These are phyloP conservation scores for Pythium oligandrum DNA, from an alignment of 352 stramenopile species.

Conservation along the genomic window DNA sequence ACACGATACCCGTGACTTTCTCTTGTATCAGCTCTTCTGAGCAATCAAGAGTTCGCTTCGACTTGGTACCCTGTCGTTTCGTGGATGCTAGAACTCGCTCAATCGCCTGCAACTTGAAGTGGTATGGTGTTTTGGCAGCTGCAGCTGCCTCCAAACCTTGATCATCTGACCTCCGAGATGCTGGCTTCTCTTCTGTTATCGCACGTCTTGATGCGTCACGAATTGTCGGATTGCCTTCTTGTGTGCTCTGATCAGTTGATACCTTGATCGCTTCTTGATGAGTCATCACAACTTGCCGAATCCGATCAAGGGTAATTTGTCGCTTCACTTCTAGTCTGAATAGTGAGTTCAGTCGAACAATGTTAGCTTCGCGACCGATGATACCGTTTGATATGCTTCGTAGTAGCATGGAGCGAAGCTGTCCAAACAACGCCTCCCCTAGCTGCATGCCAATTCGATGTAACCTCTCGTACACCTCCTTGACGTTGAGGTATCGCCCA, in stretches of 20 bases:
- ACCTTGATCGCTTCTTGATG: slow-evolving; percentile 10
- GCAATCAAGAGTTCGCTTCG: slow-evolving; percentile 18
- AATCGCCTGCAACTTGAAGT: slow-evolving; percentile 57
- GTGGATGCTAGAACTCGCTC: slow-evolving; percentile 27
- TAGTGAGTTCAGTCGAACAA: slow-evolving; percentile 44
- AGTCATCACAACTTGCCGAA: slow-evolving; percentile 31
- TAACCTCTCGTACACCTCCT: slow-evolving; percentile 32
- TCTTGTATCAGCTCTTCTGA: slow-evolving; percentile 41
- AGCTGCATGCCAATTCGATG: slow-evolving; percentile 26
- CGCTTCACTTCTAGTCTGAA: slow-evolving; percentile 58
- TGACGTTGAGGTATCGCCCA: slow-evolving; percentile 2
- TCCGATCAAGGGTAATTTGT: slow-evolving; percentile 43
- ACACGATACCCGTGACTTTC: slow-evolving; percentile 46
- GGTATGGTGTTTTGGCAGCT: slow-evolving; percentile 21
- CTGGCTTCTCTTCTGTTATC: neutral
- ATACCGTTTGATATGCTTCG: slow-evolving; percentile 39
- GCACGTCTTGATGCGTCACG: neutral
- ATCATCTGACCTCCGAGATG: slow-evolving; percentile 10
- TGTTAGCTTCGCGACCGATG: slow-evolving; percentile 36
- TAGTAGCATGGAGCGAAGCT: slow-evolving; percentile 32
- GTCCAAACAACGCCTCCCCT: slow-evolving; percentile 41
- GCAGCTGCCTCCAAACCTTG: neutral
- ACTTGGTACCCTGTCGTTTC: slow-evolving; percentile 13
- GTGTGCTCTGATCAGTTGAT: no score
- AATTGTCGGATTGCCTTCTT: slow-evolving; percentile 7